Percentiles rank a stretch among this genome's conserved stretches.
Conservation (phyloP, 1,284 basidiomycete species). For the Puccinia coronata region DNA sequence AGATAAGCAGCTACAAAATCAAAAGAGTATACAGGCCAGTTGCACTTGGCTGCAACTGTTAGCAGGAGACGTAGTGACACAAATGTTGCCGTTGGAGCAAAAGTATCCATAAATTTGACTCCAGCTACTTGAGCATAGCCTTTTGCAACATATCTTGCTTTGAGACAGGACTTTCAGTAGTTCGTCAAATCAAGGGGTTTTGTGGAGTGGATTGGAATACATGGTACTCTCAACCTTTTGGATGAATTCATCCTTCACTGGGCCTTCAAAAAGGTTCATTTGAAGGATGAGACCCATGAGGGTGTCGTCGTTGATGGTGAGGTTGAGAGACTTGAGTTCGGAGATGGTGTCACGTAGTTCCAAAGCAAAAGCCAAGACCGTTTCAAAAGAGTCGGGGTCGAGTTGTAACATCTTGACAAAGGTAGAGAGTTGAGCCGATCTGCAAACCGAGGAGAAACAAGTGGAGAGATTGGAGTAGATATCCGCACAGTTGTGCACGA, state of each 20-base stretch:
- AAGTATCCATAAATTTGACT: conserved; percentile 15
- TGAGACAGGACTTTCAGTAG: background rate
- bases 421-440: background rate
- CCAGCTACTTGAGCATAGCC: conserved; percentile 14
- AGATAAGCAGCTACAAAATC: conserved; percentile 29
- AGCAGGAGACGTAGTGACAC: conserved; percentile 15
- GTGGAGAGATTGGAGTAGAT: background rate
- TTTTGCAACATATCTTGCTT: conserved; percentile 21
- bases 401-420: background rate
- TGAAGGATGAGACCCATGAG: background rate
- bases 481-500: background rate
- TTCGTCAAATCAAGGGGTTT: background rate
- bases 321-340: background rate
- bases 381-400: background rate
- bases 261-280: background rate
- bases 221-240: background rate
- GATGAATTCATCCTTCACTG: background rate
- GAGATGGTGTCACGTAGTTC: background rate
- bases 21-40: conserved; percentile 20
- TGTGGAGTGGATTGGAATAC: background rate
- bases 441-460: background rate
- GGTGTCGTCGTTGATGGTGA: background rate
- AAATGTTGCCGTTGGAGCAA: conserved; percentile 30
- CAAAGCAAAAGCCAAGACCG: background rate
- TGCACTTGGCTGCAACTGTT: background rate